Conservation (phyloP, 306 rosid species). For the Alnus rubra region DNA sequence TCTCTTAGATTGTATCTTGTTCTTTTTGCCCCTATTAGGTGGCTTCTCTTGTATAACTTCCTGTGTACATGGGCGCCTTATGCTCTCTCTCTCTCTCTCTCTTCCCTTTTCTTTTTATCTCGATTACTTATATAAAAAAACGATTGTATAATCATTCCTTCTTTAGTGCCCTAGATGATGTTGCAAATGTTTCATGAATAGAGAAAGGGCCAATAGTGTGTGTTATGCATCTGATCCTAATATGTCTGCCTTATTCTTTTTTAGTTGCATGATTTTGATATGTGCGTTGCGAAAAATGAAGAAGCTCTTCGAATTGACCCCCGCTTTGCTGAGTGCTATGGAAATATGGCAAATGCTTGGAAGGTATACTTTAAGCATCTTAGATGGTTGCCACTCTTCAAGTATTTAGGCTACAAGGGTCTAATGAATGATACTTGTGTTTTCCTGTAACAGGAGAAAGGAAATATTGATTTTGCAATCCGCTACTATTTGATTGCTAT, state of each 20-base stretch:
- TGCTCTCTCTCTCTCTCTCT: too few relatives aligned
- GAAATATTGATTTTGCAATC: constrained; percentile 59
- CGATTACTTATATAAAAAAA: too few relatives aligned
- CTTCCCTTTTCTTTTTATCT: too few relatives aligned
- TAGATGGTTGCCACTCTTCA: not conserved
- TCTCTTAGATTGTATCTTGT: not conserved
- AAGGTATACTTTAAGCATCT: constrained; percentile 48
- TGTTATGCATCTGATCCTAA: constrained; percentile 16
- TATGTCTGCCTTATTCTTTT: not conserved
- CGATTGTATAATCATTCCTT: not conserved
- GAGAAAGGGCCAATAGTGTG: not conserved
- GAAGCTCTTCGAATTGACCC: constrained; percentile 91
- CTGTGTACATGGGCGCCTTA: too few relatives aligned
- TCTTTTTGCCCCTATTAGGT: too few relatives aligned
- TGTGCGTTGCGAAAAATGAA: constrained; percentile 91
- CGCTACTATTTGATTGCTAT: constrained; percentile 86
- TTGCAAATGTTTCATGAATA: not conserved
- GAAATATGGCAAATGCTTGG: constrained; percentile 99
- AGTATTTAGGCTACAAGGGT: not conserved
- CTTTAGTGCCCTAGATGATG: not conserved
- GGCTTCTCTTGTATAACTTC: too few relatives aligned
- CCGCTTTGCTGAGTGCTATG: constrained; percentile 94
- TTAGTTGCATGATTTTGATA: constrained; percentile 93
- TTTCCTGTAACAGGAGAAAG: constrained; percentile 51
- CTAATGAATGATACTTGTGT: constrained; percentile 10